phyloP scores from a whole-genome alignment of 2,329 filamentous ascomycete species.

The Ophiostoma himal-ulmi region DNA sequence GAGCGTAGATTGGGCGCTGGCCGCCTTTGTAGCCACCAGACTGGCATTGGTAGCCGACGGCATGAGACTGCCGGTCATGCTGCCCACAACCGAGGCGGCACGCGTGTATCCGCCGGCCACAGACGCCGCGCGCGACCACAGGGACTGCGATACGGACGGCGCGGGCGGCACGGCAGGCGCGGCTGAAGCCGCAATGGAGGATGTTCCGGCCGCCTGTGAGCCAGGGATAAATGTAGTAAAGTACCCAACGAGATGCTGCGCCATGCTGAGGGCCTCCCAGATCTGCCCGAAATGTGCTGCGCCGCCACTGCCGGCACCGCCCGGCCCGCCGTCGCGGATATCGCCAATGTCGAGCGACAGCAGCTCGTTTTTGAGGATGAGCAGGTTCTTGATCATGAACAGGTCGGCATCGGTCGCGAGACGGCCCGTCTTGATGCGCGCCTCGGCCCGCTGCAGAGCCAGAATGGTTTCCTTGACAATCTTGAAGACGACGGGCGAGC shows the following conservation, averaged over 20 bases:
- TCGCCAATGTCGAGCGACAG: conserved; percentile 89
- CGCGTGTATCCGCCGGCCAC: conserved; percentile 12
- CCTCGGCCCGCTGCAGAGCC: conserved; percentile 72
- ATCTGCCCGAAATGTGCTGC: conserved; percentile 61
- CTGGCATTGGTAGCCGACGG: neutral
- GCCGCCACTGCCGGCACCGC: neutral
- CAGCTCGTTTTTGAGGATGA: conserved; percentile 92
- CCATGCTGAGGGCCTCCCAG: conserved; percentile 55
- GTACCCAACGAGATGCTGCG: conserved; percentile 53
- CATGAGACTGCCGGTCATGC: conserved; percentile 16
- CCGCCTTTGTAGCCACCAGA: neutral
- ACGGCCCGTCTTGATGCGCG: conserved; percentile 38
- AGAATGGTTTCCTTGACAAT: conserved; percentile 88
- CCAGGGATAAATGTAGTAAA: conserved; percentile 51
- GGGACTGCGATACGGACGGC: conserved; percentile 24
- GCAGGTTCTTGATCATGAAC: conserved; percentile 90
- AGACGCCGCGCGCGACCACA: conserved; percentile 39
- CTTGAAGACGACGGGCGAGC: conserved; percentile 52
- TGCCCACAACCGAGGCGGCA: conserved; percentile 19
- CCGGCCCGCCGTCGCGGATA: conserved; percentile 40
- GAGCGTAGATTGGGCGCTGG: conserved; percentile 33
- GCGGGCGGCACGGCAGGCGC: neutral
- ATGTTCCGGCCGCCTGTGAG: conserved; percentile 29
- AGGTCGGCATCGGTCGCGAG: conserved; percentile 64
- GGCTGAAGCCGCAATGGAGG: neutral